Evolutionary conservation across 768 basidiomycete species (phyloP).

Genomic region (Tylopilus plumbeoviolaceoides): DNA sequence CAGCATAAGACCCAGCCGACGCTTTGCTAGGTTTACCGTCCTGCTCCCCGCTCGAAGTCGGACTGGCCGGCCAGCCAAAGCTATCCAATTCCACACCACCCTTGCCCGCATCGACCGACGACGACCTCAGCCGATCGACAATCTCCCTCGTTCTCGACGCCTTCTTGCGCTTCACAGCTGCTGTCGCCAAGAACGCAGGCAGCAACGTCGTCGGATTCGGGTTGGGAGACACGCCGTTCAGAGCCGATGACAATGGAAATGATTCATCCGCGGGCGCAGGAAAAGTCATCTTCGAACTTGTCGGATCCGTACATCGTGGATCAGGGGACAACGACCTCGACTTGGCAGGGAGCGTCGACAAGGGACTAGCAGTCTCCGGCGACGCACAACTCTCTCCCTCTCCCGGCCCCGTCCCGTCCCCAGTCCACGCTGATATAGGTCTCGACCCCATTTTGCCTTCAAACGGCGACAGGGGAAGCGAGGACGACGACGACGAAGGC

Average conservation of each 20-base stretch:
- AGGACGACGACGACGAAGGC: constrained; percentile 20
- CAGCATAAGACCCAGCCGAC: constrained; percentile 6
- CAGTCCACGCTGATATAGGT: neutral
- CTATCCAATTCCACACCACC: constrained; percentile 3
- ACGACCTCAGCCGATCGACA: constrained; percentile 25
- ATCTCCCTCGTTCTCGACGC: constrained; percentile 29
- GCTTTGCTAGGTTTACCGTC: constrained; percentile 3
- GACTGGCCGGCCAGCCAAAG: constrained; percentile 17
- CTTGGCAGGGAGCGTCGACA: constrained; percentile 6
- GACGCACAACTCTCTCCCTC: neutral
- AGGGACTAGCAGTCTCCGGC: neutral
- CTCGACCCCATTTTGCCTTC: constrained; percentile 1
- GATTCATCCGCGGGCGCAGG: constrained; percentile 6
- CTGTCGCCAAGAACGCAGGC: constrained; percentile 23
- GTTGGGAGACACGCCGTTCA: neutral
- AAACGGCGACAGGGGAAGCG: constrained; percentile 13
- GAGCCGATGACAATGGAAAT: neutral
- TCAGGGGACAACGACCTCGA: constrained; percentile 16
- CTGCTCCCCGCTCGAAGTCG: neutral
- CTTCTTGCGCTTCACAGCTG: constrained; percentile 22
- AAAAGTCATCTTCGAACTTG: constrained; percentile 3
- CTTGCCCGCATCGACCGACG: constrained; percentile 22
- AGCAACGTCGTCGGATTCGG: constrained; percentile 16
- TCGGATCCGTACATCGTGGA: constrained; percentile 3
- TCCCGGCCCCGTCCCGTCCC: neutral